Percentiles rank a stretch among this genome's conserved stretches.
Conservation (phyloP, 495 filamentous ascomycete genomes). For the Aspergillus mulundensis region DNA sequence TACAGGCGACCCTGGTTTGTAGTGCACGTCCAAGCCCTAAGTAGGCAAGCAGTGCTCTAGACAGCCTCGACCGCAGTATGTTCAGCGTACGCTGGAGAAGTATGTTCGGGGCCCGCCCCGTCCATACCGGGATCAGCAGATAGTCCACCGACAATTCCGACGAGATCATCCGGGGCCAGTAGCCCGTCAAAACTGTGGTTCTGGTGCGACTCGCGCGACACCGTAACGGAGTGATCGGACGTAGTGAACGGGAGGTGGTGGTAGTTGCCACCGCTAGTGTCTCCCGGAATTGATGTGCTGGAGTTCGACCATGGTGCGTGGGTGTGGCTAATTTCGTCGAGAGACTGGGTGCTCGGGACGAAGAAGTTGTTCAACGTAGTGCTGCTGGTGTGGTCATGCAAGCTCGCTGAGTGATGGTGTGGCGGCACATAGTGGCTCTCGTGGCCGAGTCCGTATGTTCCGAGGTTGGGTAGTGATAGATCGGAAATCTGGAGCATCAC, state of each 20-base stretch:
- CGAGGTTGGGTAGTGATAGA: slow-evolving; percentile 30
- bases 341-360: slow-evolving; percentile 27
- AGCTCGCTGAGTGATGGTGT: slow-evolving; percentile 27
- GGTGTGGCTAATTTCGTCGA: slow-evolving; percentile 36
- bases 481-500: slow-evolving; percentile 42
- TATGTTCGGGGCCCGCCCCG: slow-evolving; percentile 38
- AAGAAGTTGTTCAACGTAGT: slow-evolving; percentile 35
- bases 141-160: slow-evolving; percentile 41
- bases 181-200: slow-evolving; percentile 34
- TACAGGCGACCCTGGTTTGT: neutral
- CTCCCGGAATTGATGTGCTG: slow-evolving; percentile 29
- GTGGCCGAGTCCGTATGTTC: slow-evolving; percentile 32
- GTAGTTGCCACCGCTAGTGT: slow-evolving; percentile 32
- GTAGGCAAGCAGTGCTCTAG: slow-evolving; percentile 12
- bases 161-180: slow-evolving; percentile 37
- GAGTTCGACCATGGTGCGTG: slow-evolving; percentile 37
- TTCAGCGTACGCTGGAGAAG: slow-evolving; percentile 28
- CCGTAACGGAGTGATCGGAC: slow-evolving; percentile 31
- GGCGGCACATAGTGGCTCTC: slow-evolving; percentile 37
- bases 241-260: slow-evolving; percentile 33
- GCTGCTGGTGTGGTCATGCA: slow-evolving; percentile 38
- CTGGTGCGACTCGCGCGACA: slow-evolving; percentile 37
- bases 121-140: slow-evolving; percentile 36
- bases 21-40: too few relatives aligned
- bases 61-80: slow-evolving; percentile 33